Evolutionary conservation across 2,329 filamentous ascomycete genomes (phyloP), one percentile per base, ranked within the genome.

Genomic region (Herpotrichia juniperi): DNA sequence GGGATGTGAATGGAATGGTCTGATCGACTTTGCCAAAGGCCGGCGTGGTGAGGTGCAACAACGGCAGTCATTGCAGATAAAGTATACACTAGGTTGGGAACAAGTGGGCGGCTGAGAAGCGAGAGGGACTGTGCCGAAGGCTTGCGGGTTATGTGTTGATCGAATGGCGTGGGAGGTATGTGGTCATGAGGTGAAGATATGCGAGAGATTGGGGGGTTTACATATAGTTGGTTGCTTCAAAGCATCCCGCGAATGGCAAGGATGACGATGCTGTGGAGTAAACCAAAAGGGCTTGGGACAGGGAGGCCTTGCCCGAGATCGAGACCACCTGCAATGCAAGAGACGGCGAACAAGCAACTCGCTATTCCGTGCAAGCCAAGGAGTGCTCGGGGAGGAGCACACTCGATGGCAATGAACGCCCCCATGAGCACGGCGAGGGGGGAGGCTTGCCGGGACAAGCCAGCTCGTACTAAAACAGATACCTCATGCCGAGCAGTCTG

Each of bases 11-110:
- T 57, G 22, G 62, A 30, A 39, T 64, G 60, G 37, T 73, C 66
- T 42, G 59, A 54, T 59, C 67, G 67, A 49, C 64, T 63, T 57
- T 66, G 69, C 72, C 72, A 75, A 44, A 72, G 54, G 42, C 59
- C 63, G 34, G 61, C 53, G 50, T 71, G 71, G 16, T 73, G 71
- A 56, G 67, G 58, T 43, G 68, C 71, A 66, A 74, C 63, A 53
- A 72, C 70, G 46, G 69, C 64, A 42, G 72, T 66, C 71, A 74
- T 74, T 54, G 61, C 59, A 58, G 58, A 62, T 56, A 55, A 54
- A 58, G 54, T 46, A 58, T 49, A 48, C 52, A 52, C 64, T 61
- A 59, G 57, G 53, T 59, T 45, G 26, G 40, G 44, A 56, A 49
- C 47, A 46, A 53, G 48, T 50, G 58, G 57, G 55, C 42, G 56